Evolutionary conservation across 192 early-diverging fungal species (phyloP).

Genomic region (Coemansia nantahalensis): DNA sequence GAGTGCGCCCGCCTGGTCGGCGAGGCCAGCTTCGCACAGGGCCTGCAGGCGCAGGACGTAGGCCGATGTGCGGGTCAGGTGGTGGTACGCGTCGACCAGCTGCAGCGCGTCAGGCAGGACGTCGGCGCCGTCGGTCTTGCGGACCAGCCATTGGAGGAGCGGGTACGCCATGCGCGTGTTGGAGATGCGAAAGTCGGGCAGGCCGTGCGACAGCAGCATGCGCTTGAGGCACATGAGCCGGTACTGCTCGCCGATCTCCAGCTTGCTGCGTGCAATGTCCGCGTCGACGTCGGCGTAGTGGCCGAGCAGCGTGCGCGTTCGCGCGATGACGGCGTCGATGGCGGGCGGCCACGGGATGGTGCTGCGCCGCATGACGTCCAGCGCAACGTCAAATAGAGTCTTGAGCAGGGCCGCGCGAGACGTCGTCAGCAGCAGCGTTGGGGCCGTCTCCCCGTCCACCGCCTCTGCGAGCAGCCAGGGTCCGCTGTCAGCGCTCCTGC

Average conservation of each 20-base stretch:
- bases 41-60: slow-evolving; percentile 55
- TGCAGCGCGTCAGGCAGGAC: slow-evolving; percentile 62
- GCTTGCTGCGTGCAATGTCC: slow-evolving; percentile 12
- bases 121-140: slow-evolving; percentile 34
- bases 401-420: slow-evolving; percentile 11
- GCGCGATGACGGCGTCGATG: slow-evolving; percentile 48
- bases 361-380: slow-evolving; percentile 64
- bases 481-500: background rate
- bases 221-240: slow-evolving; percentile 62
- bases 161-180: slow-evolving; percentile 55
- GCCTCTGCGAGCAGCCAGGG: background rate
- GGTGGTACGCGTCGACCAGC: slow-evolving; percentile 61
- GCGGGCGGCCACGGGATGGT: slow-evolving; percentile 62
- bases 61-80: slow-evolving; percentile 54
- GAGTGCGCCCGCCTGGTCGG: slow-evolving; percentile 10
- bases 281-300: slow-evolving; percentile 10
- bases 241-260: slow-evolving; percentile 60
- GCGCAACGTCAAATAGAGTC: slow-evolving; percentile 39
- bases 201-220: slow-evolving; percentile 60
- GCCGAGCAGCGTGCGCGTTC: slow-evolving; percentile 5
- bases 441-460: background rate
- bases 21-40: slow-evolving; percentile 49
- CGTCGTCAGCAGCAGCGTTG: slow-evolving; percentile 10
- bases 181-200: slow-evolving; percentile 58
- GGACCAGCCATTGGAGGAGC: slow-evolving; percentile 56